Evolutionary conservation across 352 stramenopile species (phyloP).

Genomic region (Phytophthora tubulina): DNA sequence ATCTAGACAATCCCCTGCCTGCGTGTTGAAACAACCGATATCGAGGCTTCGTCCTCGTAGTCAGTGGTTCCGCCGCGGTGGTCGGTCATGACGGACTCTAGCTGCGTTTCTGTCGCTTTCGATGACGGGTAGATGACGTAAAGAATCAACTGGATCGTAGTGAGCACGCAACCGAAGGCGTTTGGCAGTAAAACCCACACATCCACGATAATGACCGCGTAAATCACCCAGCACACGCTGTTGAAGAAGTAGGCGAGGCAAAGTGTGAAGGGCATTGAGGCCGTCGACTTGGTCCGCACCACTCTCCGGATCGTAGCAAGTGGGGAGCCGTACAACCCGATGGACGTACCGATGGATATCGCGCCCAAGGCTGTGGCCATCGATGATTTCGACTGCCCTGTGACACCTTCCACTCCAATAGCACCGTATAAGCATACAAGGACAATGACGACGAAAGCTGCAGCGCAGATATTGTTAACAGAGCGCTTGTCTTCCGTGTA

Average conservation of each 20-base stretch:
- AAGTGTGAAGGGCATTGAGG: conserved; percentile 45
- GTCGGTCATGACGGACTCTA: conserved; percentile 19
- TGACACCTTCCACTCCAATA: conserved; percentile 44
- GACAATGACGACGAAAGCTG: conserved; percentile 21
- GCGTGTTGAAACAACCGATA: conserved; percentile 32
- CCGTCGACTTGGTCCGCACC: conserved; percentile 38
- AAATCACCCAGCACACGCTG: conserved; percentile 58
- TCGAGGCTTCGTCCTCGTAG: conserved; percentile 29
- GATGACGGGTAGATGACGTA: conserved; percentile 40
- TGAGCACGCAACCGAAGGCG: conserved; percentile 43
- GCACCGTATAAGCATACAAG: conserved; percentile 47
- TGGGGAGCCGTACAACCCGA: conserved; percentile 66
- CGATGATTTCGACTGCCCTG: conserved; percentile 36
- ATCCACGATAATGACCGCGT: conserved; percentile 52
- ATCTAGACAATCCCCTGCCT: not conserved
- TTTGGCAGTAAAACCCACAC: conserved; percentile 56
- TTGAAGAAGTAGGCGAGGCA: conserved; percentile 48
- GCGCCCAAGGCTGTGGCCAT: conserved; percentile 53
- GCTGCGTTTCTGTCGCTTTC: conserved; percentile 19
- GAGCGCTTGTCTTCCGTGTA: conserved; percentile 43
- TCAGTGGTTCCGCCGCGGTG: conserved; percentile 6
- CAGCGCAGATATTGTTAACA: conserved; percentile 29
- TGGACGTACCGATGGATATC: conserved; percentile 58
- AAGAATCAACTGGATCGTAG: conserved; percentile 35
- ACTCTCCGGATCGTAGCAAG: conserved; percentile 56